Evolutionary conservation across 768 basidiomycete genomes (phyloP), one percentile per base, ranked within the genome.

Genomic region (Suillus occidentalis): DNA sequence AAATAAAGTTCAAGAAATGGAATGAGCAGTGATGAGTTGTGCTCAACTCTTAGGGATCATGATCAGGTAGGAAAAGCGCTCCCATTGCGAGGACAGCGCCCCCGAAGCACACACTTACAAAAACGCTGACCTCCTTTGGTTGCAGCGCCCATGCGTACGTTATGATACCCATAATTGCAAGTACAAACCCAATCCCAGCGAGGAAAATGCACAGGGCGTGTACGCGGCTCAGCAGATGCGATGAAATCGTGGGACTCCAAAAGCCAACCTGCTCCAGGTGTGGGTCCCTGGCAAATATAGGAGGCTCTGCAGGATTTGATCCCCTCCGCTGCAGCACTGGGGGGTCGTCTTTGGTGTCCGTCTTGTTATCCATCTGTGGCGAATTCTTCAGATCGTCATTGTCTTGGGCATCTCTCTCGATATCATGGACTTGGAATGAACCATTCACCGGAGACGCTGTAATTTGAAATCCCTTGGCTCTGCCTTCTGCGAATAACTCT

Each of bases 201-300:
- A 85, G 70, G 63, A 73, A 66, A 61, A 87, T 81, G 66, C 84
- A 86, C 6, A 87, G 72, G 31, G 77, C 66, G 62, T 87, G 85
- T 39, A 79, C 81, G 22, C 82, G 79, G 60, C 79, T 80, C 42
- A 88, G 78, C 31, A 88, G 72, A 65, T 84, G 80, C 10, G 69
- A 71, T 12, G 75, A 77, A 77, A 59, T 83, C 75, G 31, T 78
- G 8, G 22, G 50, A 31, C 70, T 36, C 66, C 71, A 72, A 71
- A 86, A 84, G 10, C 84, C 84, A 25, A 85, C 81, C 66, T 81
- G 81, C 58, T 84, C 84, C 9, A 88, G 66, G 61, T 83, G 84
- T 6, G 86, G 85, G 68, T 85, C 77, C 22, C 72, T 66, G 6
- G 76, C 82, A 69, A 81, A 80, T 36, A 85, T 75, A 4, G 73